phyloP scores from a whole-genome alignment of 306 rosid genomes.

The Amphicarpaea edgeworthii region DNA sequence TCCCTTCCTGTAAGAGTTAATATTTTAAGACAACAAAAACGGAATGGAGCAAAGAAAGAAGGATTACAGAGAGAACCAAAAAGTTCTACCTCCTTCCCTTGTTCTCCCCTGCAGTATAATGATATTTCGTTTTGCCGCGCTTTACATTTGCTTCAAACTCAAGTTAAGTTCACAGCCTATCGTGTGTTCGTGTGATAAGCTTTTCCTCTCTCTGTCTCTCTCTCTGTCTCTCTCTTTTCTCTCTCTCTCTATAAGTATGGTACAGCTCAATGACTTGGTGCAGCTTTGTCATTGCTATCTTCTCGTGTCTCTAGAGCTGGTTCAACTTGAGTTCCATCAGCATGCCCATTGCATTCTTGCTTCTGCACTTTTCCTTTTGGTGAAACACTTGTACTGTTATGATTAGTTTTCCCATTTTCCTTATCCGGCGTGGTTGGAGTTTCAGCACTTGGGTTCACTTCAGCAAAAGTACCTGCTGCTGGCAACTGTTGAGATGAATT shows the following conservation, averaged over 20 bases:
- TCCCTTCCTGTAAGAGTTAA: constrained; percentile 54
- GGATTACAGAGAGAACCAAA: constrained; percentile 61
- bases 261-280: constrained; percentile 51
- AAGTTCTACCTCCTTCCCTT: constrained; percentile 54
- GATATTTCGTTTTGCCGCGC: constrained; percentile 65
- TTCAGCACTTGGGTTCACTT: constrained; percentile 55
- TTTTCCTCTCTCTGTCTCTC: constrained; percentile 27
- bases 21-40: constrained; percentile 54
- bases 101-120: constrained; percentile 57
- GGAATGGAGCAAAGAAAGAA: constrained; percentile 58
- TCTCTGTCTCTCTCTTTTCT: constrained; percentile 1
- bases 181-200: constrained; percentile 38
- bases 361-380: constrained; percentile 56
- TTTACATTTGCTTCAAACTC: constrained; percentile 87
- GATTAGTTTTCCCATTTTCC: constrained; percentile 64
- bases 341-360: constrained; percentile 73
- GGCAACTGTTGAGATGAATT: constrained; percentile 60
- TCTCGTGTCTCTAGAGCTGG: constrained; percentile 48
- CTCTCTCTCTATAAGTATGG: constrained; percentile 36
- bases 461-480: constrained; percentile 48
- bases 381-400: constrained; percentile 46
- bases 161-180: constrained; percentile 58
- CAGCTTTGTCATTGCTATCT: constrained; percentile 51
- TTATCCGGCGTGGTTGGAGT: constrained; percentile 52
- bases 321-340: constrained; percentile 56